Conservation (phyloP, 257 asterid genomes). For the Nicotiana tomentosiformis region DNA sequence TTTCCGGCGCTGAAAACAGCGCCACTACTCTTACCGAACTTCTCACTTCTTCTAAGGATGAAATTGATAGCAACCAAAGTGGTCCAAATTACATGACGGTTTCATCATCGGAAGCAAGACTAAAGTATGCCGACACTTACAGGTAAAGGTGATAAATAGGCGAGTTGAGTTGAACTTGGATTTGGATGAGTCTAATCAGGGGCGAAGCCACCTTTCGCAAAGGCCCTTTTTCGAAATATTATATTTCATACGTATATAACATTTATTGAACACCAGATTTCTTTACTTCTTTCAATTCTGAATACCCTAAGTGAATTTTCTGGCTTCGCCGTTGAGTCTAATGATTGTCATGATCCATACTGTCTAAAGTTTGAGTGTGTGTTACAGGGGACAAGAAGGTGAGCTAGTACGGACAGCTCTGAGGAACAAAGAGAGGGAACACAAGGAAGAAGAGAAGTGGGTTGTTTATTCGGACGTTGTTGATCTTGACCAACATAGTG, state of each 20-base stretch:
- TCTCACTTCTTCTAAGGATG: conserved; percentile 29
- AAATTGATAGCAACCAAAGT: background rate
- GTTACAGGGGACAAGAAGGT: conserved; percentile 5
- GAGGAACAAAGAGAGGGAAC: conserved; percentile 58
- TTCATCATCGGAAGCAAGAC: conserved; percentile 39
- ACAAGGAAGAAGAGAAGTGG: conserved; percentile 83
- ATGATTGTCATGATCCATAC: no score
- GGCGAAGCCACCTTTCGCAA: no score
- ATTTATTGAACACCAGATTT: no score
- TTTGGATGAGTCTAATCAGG: no score
- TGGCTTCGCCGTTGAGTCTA: no score
- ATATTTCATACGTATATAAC: no score
- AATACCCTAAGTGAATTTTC: no score
- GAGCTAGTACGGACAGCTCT: conserved; percentile 77
- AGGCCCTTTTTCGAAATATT: no score
- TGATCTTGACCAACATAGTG: conserved; percentile 19
- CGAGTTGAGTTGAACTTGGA: no score
- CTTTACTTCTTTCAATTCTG: no score
- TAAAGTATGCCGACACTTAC: conserved; percentile 34
- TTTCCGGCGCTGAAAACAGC: conserved; percentile 67
- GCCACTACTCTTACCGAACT: conserved; percentile 56
- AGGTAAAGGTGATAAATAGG: conserved; percentile 12
- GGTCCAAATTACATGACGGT: conserved; percentile 4
- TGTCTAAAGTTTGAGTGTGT: no score
- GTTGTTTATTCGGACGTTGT: conserved; percentile 86